Conservation (phyloP, 768 basidiomycete genomes). For the Podaxis carcinomalis region DNA sequence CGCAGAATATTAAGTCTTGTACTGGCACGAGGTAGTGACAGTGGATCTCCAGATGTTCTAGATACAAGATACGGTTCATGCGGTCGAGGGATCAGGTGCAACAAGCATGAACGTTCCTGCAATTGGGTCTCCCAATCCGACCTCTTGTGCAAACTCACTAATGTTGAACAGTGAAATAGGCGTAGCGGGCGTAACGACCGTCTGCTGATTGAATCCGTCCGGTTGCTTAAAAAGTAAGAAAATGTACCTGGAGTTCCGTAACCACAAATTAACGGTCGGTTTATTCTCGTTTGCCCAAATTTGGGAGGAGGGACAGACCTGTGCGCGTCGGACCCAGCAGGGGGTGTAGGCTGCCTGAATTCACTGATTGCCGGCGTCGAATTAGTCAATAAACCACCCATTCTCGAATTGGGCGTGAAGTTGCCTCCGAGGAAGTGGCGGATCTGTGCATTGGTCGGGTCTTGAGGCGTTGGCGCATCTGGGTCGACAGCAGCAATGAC, state of each 20-base stretch:
- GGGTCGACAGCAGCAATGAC: conserved; percentile 41
- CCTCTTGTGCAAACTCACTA: conserved; percentile 33
- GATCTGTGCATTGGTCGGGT: conserved; percentile 33
- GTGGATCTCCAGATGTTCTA: too few species aligned
- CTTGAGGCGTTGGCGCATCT: conserved; percentile 42
- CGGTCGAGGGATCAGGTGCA: conserved; percentile 22
- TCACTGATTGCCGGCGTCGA: conserved; percentile 36
- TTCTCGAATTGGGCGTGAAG: conserved; percentile 17
- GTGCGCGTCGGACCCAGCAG: conserved; percentile 38
- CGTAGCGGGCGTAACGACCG: conserved; percentile 28
- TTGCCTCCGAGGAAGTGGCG: conserved; percentile 42
- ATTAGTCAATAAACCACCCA: conserved; percentile 27
- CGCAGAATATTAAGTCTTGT: too few species aligned
- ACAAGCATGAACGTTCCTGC: conserved; percentile 45
- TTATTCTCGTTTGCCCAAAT: neutral
- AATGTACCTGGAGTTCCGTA: conserved; percentile 25
- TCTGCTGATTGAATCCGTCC: conserved; percentile 30
- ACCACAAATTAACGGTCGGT: neutral
- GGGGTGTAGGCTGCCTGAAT: conserved; percentile 38
- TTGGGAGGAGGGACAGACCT: conserved; percentile 23
- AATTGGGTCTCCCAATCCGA: conserved; percentile 37
- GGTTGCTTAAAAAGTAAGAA: conserved; percentile 43
- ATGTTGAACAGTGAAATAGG: conserved; percentile 34
- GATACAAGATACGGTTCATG: neutral
- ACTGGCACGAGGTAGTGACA: too few species aligned